A percentile compares a stretch with the other conserved stretches of the same genome.
These are phyloP conservation scores for Mycena olivaceomarginata DNA, from an alignment of 768 basidiomycete genomes.

Conservation along the genomic window DNA sequence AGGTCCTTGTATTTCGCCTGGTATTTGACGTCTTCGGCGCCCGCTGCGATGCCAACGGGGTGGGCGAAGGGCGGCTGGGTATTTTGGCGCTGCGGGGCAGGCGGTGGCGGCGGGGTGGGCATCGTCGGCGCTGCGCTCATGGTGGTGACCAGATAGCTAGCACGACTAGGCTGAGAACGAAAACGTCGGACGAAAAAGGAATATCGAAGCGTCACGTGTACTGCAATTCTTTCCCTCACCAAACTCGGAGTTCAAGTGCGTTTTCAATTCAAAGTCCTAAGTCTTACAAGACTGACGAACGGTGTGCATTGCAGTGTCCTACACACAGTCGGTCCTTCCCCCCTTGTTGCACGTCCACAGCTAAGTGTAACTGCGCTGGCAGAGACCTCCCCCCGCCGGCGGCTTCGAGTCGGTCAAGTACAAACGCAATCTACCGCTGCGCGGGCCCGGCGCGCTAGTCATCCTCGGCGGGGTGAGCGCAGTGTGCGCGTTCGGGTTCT, in stretches of 20 bases:
- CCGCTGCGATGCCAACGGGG: constrained; percentile 79
- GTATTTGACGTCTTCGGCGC: constrained; percentile 91
- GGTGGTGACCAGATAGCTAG: too few species aligned
- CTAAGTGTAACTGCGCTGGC: constrained; percentile 34
- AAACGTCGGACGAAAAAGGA: too few species aligned
- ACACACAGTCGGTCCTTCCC: constrained; percentile 51
- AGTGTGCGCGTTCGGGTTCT: constrained; percentile 94
- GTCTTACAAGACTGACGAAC: too few species aligned
- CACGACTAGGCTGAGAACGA: too few species aligned
- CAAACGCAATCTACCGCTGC: constrained; percentile 95
- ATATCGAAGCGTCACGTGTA: too few species aligned
- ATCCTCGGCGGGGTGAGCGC: constrained; percentile 92
- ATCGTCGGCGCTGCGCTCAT: constrained; percentile 1
- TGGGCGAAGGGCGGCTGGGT: constrained; percentile 59
- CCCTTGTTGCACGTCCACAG: neutral
- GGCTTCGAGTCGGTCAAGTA: constrained; percentile 96
- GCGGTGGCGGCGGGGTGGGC: constrained; percentile 25
- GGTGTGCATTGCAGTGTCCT: constrained; percentile 64
- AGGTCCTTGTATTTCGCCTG: constrained; percentile 92
- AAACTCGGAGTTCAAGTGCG: too few species aligned
- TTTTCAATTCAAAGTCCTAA: too few species aligned
- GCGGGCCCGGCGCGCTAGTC: constrained; percentile 89
- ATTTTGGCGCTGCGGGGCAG: constrained; percentile 45
- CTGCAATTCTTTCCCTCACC: too few species aligned
- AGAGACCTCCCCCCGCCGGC: constrained; percentile 98